phyloP scores from a whole-genome alignment of 1,139 yeast species.

The Yamadazyma aaseri region DNA sequence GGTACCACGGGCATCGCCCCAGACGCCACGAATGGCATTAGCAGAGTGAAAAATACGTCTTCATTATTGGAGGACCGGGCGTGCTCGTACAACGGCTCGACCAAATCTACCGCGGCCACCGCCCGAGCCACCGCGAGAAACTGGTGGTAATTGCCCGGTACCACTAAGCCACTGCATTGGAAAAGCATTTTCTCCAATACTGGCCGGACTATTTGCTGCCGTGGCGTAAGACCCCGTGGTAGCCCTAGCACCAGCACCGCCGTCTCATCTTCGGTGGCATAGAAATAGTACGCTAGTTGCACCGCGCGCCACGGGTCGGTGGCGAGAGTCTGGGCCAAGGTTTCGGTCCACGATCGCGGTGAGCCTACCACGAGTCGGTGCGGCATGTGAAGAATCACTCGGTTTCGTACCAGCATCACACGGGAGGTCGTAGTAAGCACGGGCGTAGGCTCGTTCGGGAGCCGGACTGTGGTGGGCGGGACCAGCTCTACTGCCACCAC shows the following conservation, averaged over 20 bases:
- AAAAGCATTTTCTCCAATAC: neutral
- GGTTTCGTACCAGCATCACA: neutral
- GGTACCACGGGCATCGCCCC: conserved; percentile 51
- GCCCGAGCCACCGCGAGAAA: conserved; percentile 1
- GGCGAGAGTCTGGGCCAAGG: neutral
- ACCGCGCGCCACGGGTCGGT: neutral
- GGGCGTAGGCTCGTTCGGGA: neutral
- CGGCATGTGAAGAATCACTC: neutral
- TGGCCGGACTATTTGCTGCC: neutral
- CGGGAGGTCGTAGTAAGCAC: neutral
- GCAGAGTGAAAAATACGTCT: conserved; percentile 44
- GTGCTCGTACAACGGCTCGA: conserved; percentile 55
- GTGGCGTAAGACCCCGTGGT: neutral
- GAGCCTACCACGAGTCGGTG: conserved; percentile 1
- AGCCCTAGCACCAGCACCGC: neutral
- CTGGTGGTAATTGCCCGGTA: neutral
- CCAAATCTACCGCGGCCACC: conserved; percentile 25
- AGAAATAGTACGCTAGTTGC: neutral
- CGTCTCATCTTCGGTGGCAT: neutral
- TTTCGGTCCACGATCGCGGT: neutral
- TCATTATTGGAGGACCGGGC: too few species aligned
- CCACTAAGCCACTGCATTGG: neutral
- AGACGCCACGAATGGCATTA: conserved; percentile 52
- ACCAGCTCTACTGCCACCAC: neutral
- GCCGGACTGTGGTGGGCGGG: neutral